Percentiles rank a stretch among this genome's conserved stretches.
Conservation (phyloP, 2,329 filamentous ascomycete species). For the Ramularia collo-cygni region DNA sequence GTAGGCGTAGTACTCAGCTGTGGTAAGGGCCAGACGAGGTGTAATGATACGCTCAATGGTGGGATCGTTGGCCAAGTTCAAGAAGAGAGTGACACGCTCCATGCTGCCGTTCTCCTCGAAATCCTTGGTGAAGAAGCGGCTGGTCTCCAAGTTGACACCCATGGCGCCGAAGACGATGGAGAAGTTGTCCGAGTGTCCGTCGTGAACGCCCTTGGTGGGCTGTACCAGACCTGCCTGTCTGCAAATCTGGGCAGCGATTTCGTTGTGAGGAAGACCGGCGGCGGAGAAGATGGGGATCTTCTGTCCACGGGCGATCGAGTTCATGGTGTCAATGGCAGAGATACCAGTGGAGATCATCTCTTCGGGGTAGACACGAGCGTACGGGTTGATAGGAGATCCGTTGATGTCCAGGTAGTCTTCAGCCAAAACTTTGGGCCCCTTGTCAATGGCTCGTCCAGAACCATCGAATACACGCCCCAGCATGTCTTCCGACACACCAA, state of each 20-base stretch:
- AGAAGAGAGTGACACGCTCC: slow-evolving; percentile 94
- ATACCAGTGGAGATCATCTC: slow-evolving; percentile 99
- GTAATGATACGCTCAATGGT: slow-evolving; percentile 99
- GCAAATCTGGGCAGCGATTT: slow-evolving; percentile 98
- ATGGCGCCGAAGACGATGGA: slow-evolving; percentile 99
- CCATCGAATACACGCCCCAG: slow-evolving; percentile 97
- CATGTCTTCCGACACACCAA: slow-evolving; percentile 99
- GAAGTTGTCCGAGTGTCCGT: slow-evolving; percentile 98
- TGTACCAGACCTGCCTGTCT: slow-evolving; percentile 90
- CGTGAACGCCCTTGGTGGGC: slow-evolving; percentile 83
- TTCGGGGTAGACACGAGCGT: slow-evolving; percentile 95
- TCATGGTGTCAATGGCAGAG: slow-evolving; percentile 97
- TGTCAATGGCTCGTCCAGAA: slow-evolving; percentile 95
- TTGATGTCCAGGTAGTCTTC: slow-evolving; percentile 99
- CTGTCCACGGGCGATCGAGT: slow-evolving; percentile 86
- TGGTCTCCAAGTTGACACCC: slow-evolving; percentile 99
- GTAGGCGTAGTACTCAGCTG: slow-evolving; percentile 99
- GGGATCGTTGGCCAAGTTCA: slow-evolving; percentile 98
- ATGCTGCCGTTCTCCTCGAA: slow-evolving; percentile 99
- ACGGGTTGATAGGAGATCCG: slow-evolving; percentile 96
- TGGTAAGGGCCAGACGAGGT: slow-evolving; percentile 93
- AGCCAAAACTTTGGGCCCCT: slow-evolving; percentile 94
- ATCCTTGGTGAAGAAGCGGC: slow-evolving; percentile 95
- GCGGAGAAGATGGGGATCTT: slow-evolving; percentile 99
- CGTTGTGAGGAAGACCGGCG: slow-evolving; percentile 96